These are phyloP conservation scores for Umbelopsis isabellina DNA, from an alignment of 192 early-diverging fungal genomes.

Conservation along the genomic window DNA sequence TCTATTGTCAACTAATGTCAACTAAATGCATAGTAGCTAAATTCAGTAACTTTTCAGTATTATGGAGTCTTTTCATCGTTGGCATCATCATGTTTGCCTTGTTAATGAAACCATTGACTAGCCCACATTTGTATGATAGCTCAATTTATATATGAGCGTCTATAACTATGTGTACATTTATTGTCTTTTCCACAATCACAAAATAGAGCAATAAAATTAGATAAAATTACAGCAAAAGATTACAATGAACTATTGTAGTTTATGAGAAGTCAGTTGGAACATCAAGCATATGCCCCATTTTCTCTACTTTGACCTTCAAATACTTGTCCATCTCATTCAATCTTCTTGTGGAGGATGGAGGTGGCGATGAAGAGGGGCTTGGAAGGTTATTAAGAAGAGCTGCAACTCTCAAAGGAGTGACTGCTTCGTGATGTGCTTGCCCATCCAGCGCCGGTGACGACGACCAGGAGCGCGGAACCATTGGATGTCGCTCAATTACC, in stretches of 20 bases:
- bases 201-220: slow-evolving; percentile 6
- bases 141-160: not conserved
- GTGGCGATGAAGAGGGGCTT: slow-evolving; percentile 35
- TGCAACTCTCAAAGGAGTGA: not conserved
- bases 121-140: not conserved
- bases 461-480: slow-evolving; percentile 90
- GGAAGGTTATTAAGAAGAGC: not conserved
- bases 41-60: not conserved
- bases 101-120: slow-evolving; percentile 1
- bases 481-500: slow-evolving; percentile 82
- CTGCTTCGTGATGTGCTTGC: not conserved
- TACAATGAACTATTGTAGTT: not conserved
- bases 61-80: slow-evolving; percentile 3
- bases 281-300: slow-evolving; percentile 90
- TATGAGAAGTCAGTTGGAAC: slow-evolving; percentile 44
- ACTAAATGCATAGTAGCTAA: not conserved
- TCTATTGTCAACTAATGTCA: not conserved
- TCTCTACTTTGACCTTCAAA: slow-evolving; percentile 84
- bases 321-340: slow-evolving; percentile 77
- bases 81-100: slow-evolving; percentile 2
- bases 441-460: slow-evolving; percentile 37
- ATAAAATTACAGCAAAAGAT: not conserved
- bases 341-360: slow-evolving; percentile 26
- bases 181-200: not conserved
- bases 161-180: not conserved